phyloP scores from a whole-genome alignment of 179 eudicot genomes.

The Pouteria campechiana region DNA sequence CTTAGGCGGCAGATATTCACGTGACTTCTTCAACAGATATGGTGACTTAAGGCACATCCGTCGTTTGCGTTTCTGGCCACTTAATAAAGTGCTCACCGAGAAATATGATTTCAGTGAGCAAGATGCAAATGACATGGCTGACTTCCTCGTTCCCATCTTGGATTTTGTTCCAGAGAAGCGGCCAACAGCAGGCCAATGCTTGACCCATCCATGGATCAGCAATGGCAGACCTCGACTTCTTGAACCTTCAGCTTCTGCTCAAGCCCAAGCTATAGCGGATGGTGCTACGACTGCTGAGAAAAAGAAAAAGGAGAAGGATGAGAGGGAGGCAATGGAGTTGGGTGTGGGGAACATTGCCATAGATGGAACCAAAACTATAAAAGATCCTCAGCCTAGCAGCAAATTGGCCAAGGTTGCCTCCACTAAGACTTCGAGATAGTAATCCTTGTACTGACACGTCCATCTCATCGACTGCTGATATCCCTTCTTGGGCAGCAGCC shows the following conservation, averaged over 20 bases:
- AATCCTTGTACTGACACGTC: too few relatives aligned
- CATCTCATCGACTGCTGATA: too few relatives aligned
- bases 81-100: conserved; percentile 60
- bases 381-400: conserved; percentile 11
- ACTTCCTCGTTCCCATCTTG: conserved; percentile 69
- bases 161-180: conserved; percentile 83
- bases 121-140: conserved; percentile 61
- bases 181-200: conserved; percentile 76
- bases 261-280: conserved; percentile 9
- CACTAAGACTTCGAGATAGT: too few relatives aligned
- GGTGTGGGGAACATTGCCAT: conserved; percentile 78
- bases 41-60: conserved; percentile 75
- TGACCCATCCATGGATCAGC: conserved; percentile 67
- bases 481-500: too few relatives aligned
- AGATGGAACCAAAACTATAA: conserved; percentile 21
- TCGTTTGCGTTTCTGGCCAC: conserved; percentile 68
- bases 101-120: conserved; percentile 67
- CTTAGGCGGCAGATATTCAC: conserved; percentile 58
- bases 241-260: conserved; percentile 16
- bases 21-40: conserved; percentile 56
- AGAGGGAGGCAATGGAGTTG: conserved; percentile 75
- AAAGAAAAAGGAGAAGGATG: conserved; percentile 46
- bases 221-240: conserved; percentile 31
- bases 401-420: conserved; percentile 5
- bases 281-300: conserved; percentile 8